Percentiles rank a stretch among this genome's conserved stretches.
These are phyloP conservation scores for Dispira simplex DNA, from an alignment of 192 early-diverging fungal genomes.

Conservation along the genomic window DNA sequence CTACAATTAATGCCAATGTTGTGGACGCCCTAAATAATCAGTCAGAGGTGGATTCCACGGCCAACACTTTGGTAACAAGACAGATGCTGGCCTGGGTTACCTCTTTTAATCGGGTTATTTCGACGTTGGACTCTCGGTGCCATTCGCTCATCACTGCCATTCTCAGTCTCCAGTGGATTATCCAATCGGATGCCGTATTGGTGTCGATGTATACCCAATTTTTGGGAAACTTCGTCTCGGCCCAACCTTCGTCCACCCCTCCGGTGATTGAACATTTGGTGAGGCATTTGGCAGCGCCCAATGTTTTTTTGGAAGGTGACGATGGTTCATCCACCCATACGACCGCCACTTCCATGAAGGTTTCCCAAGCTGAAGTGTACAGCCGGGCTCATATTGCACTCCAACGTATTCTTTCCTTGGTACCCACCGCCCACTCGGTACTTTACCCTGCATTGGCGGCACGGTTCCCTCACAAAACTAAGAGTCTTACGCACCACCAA, in stretches of 20 bases:
- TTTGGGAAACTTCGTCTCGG: conserved; percentile 57
- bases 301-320: too few relatives aligned
- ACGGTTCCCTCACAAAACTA: conserved; percentile 58
- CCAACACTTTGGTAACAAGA: not conserved
- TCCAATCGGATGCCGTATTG: conserved; percentile 26
- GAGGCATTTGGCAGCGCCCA: not conserved
- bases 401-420: conserved; percentile 39
- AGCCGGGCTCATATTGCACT: conserved; percentile 48
- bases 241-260: conserved; percentile 46
- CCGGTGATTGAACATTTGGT: conserved; percentile 46
- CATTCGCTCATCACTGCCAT: conserved; percentile 37
- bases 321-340: too few relatives aligned
- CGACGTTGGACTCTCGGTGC: conserved; percentile 25
- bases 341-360: not conserved
- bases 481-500: conserved; percentile 34
- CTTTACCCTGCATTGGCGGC: conserved; percentile 42
- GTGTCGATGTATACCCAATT: conserved; percentile 40
- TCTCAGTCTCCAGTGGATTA: conserved; percentile 40
- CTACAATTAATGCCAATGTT: not conserved
- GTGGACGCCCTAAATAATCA: too few relatives aligned
- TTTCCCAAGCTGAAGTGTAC: conserved; percentile 20
- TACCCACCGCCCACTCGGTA: conserved; percentile 50
- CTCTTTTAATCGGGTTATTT: not conserved
- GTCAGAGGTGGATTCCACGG: not conserved
- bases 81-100: conserved; percentile 8